Conservation (phyloP, 2,329 filamentous ascomycete genomes). For the Paecilomyces variotii region DNA sequence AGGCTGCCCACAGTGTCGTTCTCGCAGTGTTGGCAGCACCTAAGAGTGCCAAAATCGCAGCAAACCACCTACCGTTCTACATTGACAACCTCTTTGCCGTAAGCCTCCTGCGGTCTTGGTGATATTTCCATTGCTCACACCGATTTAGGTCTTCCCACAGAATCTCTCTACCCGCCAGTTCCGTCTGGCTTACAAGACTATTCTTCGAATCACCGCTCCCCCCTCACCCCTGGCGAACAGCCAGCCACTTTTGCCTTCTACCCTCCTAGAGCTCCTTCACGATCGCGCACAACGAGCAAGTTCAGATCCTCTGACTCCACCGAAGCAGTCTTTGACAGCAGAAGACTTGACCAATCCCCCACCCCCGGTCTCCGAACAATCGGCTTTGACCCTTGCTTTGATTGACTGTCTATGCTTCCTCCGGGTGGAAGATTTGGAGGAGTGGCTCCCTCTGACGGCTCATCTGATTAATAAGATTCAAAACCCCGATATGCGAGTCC, state of each 20-base stretch:
- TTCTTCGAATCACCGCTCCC: conserved; percentile 73
- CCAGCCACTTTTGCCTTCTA: conserved; percentile 71
- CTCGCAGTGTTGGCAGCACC: conserved; percentile 74
- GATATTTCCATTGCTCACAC: background rate
- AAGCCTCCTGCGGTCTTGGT: conserved; percentile 9
- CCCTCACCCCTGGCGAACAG: conserved; percentile 65
- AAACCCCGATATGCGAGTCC: conserved; percentile 54
- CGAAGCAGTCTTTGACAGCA: conserved; percentile 26
- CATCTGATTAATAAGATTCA: conserved; percentile 57
- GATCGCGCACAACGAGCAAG: conserved; percentile 54
- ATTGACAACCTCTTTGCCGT: conserved; percentile 67
- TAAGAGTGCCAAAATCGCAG: conserved; percentile 63
- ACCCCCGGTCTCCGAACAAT: conserved; percentile 58
- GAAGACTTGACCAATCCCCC: conserved; percentile 24
- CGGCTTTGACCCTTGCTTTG: conserved; percentile 65
- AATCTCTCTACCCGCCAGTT: conserved; percentile 80
- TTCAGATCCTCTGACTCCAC: conserved; percentile 40
- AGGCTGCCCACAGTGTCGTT: conserved; percentile 76
- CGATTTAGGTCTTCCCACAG: conserved; percentile 57
- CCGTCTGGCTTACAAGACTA: conserved; percentile 75
- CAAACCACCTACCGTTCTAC: conserved; percentile 70
- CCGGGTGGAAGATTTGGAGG: conserved; percentile 60
- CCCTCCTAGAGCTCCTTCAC: conserved; percentile 68
- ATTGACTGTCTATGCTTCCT: conserved; percentile 72
- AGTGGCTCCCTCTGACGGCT: conserved; percentile 71